These are phyloP conservation scores for Dujonia santamariae DNA, from an alignment of 1,139 yeast genomes.

Conservation along the genomic window DNA sequence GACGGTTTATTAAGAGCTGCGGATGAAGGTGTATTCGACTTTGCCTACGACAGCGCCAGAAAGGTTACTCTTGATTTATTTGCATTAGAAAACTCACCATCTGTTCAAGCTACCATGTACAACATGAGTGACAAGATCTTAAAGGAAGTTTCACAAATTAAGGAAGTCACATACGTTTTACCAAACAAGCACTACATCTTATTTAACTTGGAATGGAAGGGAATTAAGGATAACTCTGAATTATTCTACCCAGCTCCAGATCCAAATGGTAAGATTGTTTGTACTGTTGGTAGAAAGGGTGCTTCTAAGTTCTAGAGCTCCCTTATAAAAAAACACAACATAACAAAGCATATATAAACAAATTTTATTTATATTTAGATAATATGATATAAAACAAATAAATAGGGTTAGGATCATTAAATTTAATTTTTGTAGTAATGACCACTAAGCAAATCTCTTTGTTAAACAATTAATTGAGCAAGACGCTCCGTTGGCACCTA, in stretches of 20 bases:
- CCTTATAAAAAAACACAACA: too few relatives aligned
- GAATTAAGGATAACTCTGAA: constrained; percentile 73
- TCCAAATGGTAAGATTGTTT: constrained; percentile 88
- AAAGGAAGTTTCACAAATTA: constrained; percentile 51
- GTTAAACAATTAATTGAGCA: too few relatives aligned
- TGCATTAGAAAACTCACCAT: constrained; percentile 82
- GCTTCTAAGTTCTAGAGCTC: constrained; percentile 36
- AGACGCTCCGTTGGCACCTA: too few relatives aligned
- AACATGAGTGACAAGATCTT: constrained; percentile 80
- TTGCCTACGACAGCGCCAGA: constrained; percentile 58
- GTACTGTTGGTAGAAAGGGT: constrained; percentile 69
- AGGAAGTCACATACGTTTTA: constrained; percentile 64
- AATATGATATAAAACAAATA: too few relatives aligned
- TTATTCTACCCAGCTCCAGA: constrained; percentile 87
- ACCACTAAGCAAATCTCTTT: too few relatives aligned
- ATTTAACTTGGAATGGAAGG: constrained; percentile 80
- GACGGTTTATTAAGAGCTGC: constrained; percentile 51
- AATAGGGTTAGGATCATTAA: too few relatives aligned
- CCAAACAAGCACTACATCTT: constrained; percentile 91
- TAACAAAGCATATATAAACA: too few relatives aligned
- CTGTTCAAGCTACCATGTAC: constrained; percentile 95
- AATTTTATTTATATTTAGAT: too few relatives aligned
- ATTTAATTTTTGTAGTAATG: too few relatives aligned
- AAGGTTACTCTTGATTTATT: constrained; percentile 69
- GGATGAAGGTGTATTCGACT: constrained; percentile 61